Evolutionary conservation across 768 basidiomycete species (phyloP).

Genomic region (Auriculariales sp.): DNA sequence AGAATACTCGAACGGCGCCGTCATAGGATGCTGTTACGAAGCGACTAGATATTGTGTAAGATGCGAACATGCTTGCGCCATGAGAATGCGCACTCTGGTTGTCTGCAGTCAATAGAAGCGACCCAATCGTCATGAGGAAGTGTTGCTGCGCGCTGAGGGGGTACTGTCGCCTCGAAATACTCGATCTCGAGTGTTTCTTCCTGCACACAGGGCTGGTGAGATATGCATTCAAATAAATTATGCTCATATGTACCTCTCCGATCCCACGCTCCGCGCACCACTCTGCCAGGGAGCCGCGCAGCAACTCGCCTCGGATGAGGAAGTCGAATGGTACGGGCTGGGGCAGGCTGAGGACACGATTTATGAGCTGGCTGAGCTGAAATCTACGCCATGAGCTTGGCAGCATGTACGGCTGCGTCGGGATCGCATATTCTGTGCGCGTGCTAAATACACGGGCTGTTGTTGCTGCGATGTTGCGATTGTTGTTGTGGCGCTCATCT

Average conservation of each 20-base stretch:
- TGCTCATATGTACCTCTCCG: conserved; percentile 40
- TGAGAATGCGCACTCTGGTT: conserved; percentile 33
- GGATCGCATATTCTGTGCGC: conserved; percentile 56
- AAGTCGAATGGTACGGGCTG: conserved; percentile 88
- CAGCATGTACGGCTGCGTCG: conserved; percentile 83
- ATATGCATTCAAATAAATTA: not conserved
- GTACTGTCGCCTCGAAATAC: conserved; percentile 80
- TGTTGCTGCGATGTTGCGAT: too few relatives aligned
- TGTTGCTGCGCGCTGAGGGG: conserved; percentile 66
- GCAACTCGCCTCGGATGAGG: conserved; percentile 66
- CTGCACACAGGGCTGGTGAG: conserved; percentile 18
- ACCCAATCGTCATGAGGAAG: conserved; percentile 92
- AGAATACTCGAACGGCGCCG: conserved; percentile 56
- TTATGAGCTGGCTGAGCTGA: conserved; percentile 92
- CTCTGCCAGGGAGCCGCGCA: conserved; percentile 54
- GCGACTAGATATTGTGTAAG: conserved; percentile 25
- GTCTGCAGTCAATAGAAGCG: conserved; percentile 53
- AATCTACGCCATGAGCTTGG: conserved; percentile 85
- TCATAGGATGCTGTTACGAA: conserved; percentile 77
- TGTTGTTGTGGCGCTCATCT: too few relatives aligned
- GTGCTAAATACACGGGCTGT: conserved; percentile 73
- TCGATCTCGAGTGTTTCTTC: conserved; percentile 88
- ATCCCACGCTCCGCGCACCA: conserved; percentile 61
- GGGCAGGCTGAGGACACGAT: conserved; percentile 70
- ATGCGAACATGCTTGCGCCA: not conserved